A percentile compares a stretch with the other conserved stretches of the same genome.
phyloP scores from a whole-genome alignment of 352 stramenopile species.

The Thalassiosira mediterranea region DNA sequence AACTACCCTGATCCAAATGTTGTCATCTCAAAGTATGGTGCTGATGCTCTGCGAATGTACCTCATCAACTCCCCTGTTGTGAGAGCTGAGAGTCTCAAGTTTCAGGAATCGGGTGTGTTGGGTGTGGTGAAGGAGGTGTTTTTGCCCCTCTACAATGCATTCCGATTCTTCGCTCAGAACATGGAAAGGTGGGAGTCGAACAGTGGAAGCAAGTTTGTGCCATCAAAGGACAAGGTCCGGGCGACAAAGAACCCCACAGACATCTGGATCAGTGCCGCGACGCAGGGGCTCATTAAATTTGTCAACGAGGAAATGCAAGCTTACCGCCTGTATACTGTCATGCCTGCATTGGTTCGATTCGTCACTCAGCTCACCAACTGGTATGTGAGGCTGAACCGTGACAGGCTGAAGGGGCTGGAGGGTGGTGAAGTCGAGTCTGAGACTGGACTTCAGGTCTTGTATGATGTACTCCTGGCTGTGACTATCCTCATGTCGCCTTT shows the following conservation, averaged over 20 bases:
- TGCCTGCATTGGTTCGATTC: constrained; percentile 96
- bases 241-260: constrained; percentile 97
- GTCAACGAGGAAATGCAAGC: constrained; percentile 95
- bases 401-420: constrained; percentile 94
- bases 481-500: constrained; percentile 97
- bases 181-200: constrained; percentile 89
- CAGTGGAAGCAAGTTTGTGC: constrained; percentile 89
- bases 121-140: constrained; percentile 98
- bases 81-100: constrained; percentile 96
- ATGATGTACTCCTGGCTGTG: constrained; percentile 96
- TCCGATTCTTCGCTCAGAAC: constrained; percentile 99
- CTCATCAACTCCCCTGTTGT: constrained; percentile 99
- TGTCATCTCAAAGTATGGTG: constrained; percentile 96
- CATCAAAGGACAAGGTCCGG: constrained; percentile 87
- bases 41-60: constrained; percentile 98
- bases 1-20: constrained; percentile 96
- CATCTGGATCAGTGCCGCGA: constrained; percentile 97
- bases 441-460: constrained; percentile 91
- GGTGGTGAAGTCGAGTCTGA: constrained; percentile 75
- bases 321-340: constrained; percentile 99
- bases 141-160: constrained; percentile 99
- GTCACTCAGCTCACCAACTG: constrained; percentile 99
- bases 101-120: constrained; percentile 94
- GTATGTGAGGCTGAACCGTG: constrained; percentile 99
- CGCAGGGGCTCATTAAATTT: constrained; percentile 97